These are phyloP conservation scores for Rubia occidens DNA, from an alignment of 305 asterid genomes.

Conservation along the genomic window DNA sequence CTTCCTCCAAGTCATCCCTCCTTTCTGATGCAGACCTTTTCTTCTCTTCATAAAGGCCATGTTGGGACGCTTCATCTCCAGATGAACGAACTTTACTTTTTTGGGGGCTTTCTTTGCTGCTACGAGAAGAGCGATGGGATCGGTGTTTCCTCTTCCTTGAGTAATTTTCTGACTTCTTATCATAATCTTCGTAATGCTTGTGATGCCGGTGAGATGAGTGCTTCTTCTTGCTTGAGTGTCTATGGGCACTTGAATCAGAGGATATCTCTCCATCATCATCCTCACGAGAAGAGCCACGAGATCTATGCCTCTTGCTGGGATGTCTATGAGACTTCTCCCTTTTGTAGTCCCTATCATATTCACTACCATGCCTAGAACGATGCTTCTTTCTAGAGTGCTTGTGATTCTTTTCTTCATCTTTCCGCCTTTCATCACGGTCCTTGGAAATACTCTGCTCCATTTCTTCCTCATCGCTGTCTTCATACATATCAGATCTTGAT, in stretches of 20 bases:
- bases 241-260: conserved; percentile 11
- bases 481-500: conserved; percentile 38
- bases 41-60: conserved; percentile 15
- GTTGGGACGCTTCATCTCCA: conserved; percentile 33
- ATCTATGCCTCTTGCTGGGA: conserved; percentile 39
- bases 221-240: conserved; percentile 33
- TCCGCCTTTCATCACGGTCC: conserved; percentile 26
- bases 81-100: conserved; percentile 30
- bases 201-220: conserved; percentile 25
- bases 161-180: conserved; percentile 14
- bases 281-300: conserved; percentile 32
- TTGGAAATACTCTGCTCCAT: conserved; percentile 12
- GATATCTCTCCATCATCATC: conserved; percentile 17
- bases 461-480: conserved; percentile 31
- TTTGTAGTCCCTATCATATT: conserved; percentile 16
- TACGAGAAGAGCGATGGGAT: conserved; percentile 30
- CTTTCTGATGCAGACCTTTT: conserved; percentile 22
- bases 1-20: conserved; percentile 59
- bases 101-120: conserved; percentile 30
- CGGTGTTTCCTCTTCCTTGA: conserved; percentile 33
- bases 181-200: conserved; percentile 21
- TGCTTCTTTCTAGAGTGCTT: conserved; percentile 30
- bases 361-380: conserved; percentile 23
- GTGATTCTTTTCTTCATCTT: conserved; percentile 27
- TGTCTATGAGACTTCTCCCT: conserved; percentile 33